Base-by-base conservation (phyloP, 2,329 filamentous ascomycete species). In the Coniochaeta hoffmannii region DNA sequence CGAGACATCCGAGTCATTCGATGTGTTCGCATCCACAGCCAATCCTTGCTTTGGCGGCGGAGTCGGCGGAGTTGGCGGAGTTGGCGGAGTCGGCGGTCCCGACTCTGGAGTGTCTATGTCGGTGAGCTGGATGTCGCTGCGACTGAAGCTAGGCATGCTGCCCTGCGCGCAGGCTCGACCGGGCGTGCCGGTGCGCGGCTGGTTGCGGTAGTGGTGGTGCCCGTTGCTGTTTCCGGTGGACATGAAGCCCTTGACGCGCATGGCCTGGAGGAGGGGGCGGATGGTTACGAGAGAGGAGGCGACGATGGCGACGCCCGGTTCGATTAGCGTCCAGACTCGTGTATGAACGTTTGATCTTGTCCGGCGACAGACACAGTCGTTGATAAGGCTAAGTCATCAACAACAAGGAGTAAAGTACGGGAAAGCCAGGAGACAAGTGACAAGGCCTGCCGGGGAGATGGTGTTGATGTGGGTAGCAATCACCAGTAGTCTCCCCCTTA, bases 321-420 rank as follows among this genome's bases (percentile, higher is more conserved):
- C 79, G 54, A 82, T 69, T n/a, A 82, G 66, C 10, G 77, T 81
- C 79, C 79, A 82, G 7, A 81, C 71, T n/a, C n/a, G n/a, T n/a
- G n/a, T n/a, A n/a, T n/a, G n/a, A n/a, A n/a, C 73, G 79, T 78
- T 34, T 78, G 73, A 57, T 79, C 70, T 4, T 78, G 81, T 22
- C 72, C 76, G 53, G 72, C 70, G 62, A 71, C 77, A 80, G 19
- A 15, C 30, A 17, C 35, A 36, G 11, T 9, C 17, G 34, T 12
- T 36, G 15, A 36, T 36, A 36, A 5, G 15, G 5, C 10, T 36
- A 36, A 14, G 12, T 32, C 10, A 36, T 36, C 5, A 14, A 36
- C 7, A 32, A 32, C 12, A 36, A 7, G 7, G 30, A 32, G 34
- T 19, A 41, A 28, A 26, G 15, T 14, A 9, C 1, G 41, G 26